Percentiles rank a stretch among this genome's conserved stretches.
Conservation (phyloP, 2,329 filamentous ascomycete genomes). For the Sporothrix brasiliensis region DNA sequence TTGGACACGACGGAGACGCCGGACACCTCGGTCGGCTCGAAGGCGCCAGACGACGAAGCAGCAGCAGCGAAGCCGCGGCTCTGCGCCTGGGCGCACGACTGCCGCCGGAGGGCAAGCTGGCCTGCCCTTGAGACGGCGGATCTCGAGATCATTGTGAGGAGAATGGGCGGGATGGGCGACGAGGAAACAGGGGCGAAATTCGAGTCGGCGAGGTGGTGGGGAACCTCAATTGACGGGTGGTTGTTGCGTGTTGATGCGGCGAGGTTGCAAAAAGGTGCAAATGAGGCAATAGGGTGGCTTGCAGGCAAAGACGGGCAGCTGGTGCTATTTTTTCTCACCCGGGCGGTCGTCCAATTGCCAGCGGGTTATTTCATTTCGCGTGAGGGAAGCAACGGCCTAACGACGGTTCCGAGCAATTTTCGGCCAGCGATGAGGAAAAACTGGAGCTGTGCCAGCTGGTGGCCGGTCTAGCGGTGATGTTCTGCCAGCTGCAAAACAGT, state of each 20-base stretch:
- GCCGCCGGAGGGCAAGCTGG: constrained; percentile 61
- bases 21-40: constrained; percentile 81
- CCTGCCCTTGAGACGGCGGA: constrained; percentile 61
- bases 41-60: constrained; percentile 71
- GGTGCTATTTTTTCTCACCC: constrained; percentile 34
- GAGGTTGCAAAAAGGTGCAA: constrained; percentile 31
- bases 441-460: constrained; percentile 32
- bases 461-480: constrained; percentile 5
- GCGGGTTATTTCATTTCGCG: constrained; percentile 38
- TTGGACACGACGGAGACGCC: constrained; percentile 92
- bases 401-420: constrained; percentile 39
- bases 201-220: constrained; percentile 22
- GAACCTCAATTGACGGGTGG: constrained; percentile 55
- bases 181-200: constrained; percentile 44
- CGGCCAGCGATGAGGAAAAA: constrained; percentile 33
- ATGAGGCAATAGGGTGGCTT: constrained; percentile 22
- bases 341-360: constrained; percentile 40
- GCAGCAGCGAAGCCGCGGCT: constrained; percentile 57
- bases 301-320: constrained; percentile 24
- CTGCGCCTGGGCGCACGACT: constrained; percentile 58
- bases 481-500: constrained; percentile 26
- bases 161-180: constrained; percentile 46
- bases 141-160: constrained; percentile 59
- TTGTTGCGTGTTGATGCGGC: constrained; percentile 20
- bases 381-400: constrained; percentile 29